Base-by-base conservation (phyloP, 2,329 filamentous ascomycete species). In the Pseudocercospora crystallina region DNA sequence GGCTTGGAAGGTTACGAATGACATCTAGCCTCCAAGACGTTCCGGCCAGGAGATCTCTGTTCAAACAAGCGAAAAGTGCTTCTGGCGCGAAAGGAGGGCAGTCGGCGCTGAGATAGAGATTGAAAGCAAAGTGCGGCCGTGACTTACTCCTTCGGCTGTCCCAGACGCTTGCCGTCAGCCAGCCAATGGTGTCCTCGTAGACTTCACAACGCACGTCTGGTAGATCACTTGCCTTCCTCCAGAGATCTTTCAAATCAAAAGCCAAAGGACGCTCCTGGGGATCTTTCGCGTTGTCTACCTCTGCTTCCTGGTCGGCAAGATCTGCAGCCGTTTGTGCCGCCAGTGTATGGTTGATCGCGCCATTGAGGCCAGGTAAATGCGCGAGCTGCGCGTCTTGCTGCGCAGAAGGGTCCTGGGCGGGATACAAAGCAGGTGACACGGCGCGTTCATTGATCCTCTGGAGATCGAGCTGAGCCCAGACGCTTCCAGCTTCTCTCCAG, bases 161-260 rank as follows among this genome's bases (percentile, higher is more conserved):
- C 45, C 45, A 47, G 30, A 47, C 45, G 14, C 36, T 41, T 7
- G 45, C 33, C 2, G 37, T 40, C 5, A 8, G 35, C 45, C 45
- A 47, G 5, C 37, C 37, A 10, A 32, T 17, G 8, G 29, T 38
- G 20, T 39, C 45, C 29, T 41, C 36, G 12, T 47, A 47, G n/a
- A 17, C n/a, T 5, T 12, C 14, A 5, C 35, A 17, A 5, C 9
- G 33, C 9, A 40, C 17, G 14, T 39, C 36, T n/a, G 36, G 20
- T 9, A 47, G 14, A 11, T 42, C 36, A 10, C 13, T 32, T 15
- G 45, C 33, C 14, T 4, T 7, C 26, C 32, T 47, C 20, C 17
- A 17, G 3, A 47, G 31, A 17, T 41, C 35, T 8, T 20, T 35
- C n/a, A 31, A 41, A 10, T 32, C 29, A 31, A 39, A 32, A 3